These are phyloP conservation scores for Torulaspora delbrueckii DNA, from an alignment of 805 yeast species.

Conservation along the genomic window DNA sequence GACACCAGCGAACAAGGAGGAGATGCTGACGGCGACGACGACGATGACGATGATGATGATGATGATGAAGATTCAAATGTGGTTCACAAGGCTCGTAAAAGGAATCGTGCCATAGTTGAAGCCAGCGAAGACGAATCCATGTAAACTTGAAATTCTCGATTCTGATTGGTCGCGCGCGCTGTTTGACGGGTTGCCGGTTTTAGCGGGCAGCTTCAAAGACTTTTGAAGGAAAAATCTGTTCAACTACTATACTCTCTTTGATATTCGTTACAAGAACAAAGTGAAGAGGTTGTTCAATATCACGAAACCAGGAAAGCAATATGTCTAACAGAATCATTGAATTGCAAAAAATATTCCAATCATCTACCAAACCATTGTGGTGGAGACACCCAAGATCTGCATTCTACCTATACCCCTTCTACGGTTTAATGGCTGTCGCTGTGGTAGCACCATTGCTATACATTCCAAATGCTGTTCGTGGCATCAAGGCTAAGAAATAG, in stretches of 20 bases:
- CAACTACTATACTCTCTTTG: neutral
- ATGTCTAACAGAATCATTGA: constrained; percentile 48
- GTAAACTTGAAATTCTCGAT: constrained; percentile 5
- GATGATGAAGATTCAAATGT: constrained; percentile 4
- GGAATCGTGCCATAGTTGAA: constrained; percentile 23
- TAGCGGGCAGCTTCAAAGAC: constrained; percentile 5
- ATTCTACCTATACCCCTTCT: constrained; percentile 70
- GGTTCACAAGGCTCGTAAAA: constrained; percentile 14
- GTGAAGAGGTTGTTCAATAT: neutral
- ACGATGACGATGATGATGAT: constrained; percentile 4
- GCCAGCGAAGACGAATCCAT: constrained; percentile 28
- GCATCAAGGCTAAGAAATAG: constrained; percentile 49
- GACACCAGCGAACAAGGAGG: constrained; percentile 33
- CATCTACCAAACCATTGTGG: constrained; percentile 55
- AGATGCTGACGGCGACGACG: constrained; percentile 3
- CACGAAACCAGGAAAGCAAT: constrained; percentile 3
- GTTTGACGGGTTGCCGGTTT: constrained; percentile 2
- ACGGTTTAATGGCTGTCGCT: constrained; percentile 64
- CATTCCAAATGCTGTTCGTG: constrained; percentile 66
- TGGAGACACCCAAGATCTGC: constrained; percentile 64
- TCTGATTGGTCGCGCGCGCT: constrained; percentile 9
- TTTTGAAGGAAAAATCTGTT: neutral
- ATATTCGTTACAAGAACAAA: neutral
- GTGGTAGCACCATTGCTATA: constrained; percentile 63
- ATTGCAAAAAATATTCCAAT: constrained; percentile 56